Evolutionary conservation across 768 basidiomycete species (phyloP).

Genomic region (Leccinum boreale): DNA sequence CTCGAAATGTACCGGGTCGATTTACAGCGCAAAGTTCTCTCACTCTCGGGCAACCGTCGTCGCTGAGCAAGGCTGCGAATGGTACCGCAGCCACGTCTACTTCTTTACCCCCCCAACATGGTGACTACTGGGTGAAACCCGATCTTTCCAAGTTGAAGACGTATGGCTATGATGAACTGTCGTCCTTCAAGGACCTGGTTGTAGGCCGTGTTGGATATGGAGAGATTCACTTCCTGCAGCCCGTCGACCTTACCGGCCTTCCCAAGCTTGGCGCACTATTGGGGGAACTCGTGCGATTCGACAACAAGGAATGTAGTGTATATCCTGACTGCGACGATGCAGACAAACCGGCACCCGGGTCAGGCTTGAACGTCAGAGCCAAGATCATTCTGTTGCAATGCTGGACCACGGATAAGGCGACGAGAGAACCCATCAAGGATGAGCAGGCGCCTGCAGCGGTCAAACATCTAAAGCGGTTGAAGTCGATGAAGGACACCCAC

Average conservation of each 20-base stretch:
- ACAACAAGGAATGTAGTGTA: constrained; percentile 88
- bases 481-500: constrained; percentile 79
- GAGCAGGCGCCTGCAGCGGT: constrained; percentile 61
- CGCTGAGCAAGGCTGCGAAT: constrained; percentile 26
- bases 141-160: constrained; percentile 68
- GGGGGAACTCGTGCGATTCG: constrained; percentile 85
- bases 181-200: constrained; percentile 68
- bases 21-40: constrained; percentile 37
- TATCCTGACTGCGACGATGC: constrained; percentile 88
- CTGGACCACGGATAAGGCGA: constrained; percentile 90
- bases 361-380: constrained; percentile 88
- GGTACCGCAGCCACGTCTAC: constrained; percentile 19
- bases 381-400: constrained; percentile 73
- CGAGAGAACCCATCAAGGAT: constrained; percentile 86
- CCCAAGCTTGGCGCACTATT: constrained; percentile 76
- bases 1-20: constrained; percentile 39
- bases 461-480: constrained; percentile 76
- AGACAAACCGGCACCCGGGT: constrained; percentile 78
- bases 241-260: constrained; percentile 84
- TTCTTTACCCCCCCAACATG: constrained; percentile 58
- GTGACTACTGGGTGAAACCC: constrained; percentile 91
- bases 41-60: constrained; percentile 28
- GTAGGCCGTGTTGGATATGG: constrained; percentile 94
- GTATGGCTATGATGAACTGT: constrained; percentile 69
- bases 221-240: constrained; percentile 74